These are phyloP conservation scores for Chlorella sp. DNA, from an alignment of 139 green algal species.

Conservation along the genomic window DNA sequence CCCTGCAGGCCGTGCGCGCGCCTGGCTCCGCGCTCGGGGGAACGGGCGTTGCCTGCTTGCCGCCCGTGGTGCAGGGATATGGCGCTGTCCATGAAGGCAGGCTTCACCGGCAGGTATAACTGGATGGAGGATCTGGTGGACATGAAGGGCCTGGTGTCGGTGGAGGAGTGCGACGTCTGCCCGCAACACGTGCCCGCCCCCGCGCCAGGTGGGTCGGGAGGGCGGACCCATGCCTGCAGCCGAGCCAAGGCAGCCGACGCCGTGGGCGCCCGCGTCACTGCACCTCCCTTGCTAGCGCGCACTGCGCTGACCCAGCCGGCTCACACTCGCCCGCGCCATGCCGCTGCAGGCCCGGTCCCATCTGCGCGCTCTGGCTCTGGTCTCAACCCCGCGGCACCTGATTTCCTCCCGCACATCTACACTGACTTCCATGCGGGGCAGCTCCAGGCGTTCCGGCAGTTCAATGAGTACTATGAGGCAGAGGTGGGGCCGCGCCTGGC, in stretches of 20 bases:
- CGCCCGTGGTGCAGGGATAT: too few relatives aligned
- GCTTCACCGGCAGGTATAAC: too few relatives aligned
- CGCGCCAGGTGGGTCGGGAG: background rate
- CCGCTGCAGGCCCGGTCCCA: background rate
- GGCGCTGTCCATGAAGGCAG: too few relatives aligned
- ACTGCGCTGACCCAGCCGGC: too few relatives aligned
- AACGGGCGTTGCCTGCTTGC: too few relatives aligned
- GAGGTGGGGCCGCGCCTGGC: background rate
- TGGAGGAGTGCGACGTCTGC: too few relatives aligned
- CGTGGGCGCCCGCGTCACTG: background rate
- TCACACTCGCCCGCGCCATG: background rate
- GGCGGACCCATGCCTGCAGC: background rate
- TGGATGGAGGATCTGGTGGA: too few relatives aligned
- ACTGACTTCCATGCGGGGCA: background rate
- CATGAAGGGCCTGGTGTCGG: too few relatives aligned
- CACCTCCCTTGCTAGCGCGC: background rate
- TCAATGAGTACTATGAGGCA: background rate
- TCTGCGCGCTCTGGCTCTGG: background rate
- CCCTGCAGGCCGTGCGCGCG: too few relatives aligned
- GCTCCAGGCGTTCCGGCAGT: conserved; percentile 1
- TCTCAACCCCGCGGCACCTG: background rate
- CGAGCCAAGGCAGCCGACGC: background rate
- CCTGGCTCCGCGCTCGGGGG: too few relatives aligned
- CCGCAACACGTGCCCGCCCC: background rate
- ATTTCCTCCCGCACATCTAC: conserved; percentile 9